Evolutionary conservation across 176 grass and related monocot species (phyloP).

Genomic region (Lolium multiflorum): DNA sequence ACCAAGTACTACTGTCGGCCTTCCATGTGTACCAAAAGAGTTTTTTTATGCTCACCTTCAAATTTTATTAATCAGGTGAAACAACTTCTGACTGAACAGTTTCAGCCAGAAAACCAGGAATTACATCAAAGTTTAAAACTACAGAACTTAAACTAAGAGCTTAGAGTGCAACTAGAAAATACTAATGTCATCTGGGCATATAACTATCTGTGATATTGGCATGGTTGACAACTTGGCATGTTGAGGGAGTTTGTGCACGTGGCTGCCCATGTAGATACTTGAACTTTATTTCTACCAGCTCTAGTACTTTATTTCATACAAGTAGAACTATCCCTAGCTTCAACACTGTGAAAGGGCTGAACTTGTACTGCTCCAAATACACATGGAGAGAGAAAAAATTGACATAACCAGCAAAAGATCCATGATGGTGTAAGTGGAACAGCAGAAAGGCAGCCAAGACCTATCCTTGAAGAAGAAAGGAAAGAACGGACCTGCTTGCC

Average conservation of each 20-base stretch:
- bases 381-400: background rate
- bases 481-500: background rate
- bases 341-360: too few species aligned
- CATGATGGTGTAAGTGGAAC: slow-evolving; percentile 33
- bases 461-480: background rate
- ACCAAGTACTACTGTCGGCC: background rate
- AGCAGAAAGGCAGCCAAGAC: slow-evolving; percentile 22
- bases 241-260: background rate
- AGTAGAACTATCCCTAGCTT: too few species aligned
- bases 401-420: slow-evolving; percentile 1
- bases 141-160: background rate
- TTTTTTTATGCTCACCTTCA: too few species aligned
- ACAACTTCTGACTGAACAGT: background rate
- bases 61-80: too few species aligned
- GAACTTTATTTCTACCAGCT: background rate
- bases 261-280: background rate
- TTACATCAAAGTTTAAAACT: background rate
- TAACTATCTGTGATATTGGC: background rate
- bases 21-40: background rate
- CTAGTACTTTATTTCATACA: too few species aligned
- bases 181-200: background rate
- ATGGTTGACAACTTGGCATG: background rate
- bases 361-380: background rate
- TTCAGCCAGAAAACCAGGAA: background rate
- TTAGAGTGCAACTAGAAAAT: background rate